Conservation (phyloP, 2,329 filamentous ascomycete species). For the Claviceps capensis region DNA sequence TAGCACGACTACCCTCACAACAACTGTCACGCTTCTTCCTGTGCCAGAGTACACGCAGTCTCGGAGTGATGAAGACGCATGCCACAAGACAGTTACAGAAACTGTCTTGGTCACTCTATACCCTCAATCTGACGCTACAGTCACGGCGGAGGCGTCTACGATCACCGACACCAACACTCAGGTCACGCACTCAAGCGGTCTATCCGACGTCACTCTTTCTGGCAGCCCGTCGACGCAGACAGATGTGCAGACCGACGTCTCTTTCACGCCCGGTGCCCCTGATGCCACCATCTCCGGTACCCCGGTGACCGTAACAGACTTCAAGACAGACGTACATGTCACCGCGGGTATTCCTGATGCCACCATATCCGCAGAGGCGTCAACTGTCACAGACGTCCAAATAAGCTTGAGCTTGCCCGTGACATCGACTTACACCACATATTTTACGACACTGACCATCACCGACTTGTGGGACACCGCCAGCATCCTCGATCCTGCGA, state of each 20-base stretch:
- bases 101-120: conserved; percentile 6
- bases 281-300: conserved; percentile 17
- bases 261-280: conserved; percentile 11
- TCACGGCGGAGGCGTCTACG: conserved; percentile 12
- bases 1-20: conserved; percentile 11
- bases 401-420: conserved; percentile 12
- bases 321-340: conserved; percentile 15
- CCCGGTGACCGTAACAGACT: conserved; percentile 17
- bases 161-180: conserved; percentile 14
- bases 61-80: conserved; percentile 8
- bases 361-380: conserved; percentile 18
- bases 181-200: conserved; percentile 10
- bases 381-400: conserved; percentile 17
- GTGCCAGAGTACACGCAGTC: conserved; percentile 14
- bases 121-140: conserved; percentile 13
- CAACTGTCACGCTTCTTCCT: conserved; percentile 10
- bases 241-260: conserved; percentile 10
- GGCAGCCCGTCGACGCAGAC: conserved; percentile 13
- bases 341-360: conserved; percentile 19
- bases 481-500: neutral
- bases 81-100: conserved; percentile 2
- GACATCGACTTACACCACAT: conserved; percentile 6
- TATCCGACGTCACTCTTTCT: conserved; percentile 16
- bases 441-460: conserved; percentile 15
- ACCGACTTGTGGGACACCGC: conserved; percentile 16